phyloP scores from a whole-genome alignment of 345 rosid species.

The Hibiscus trionum region DNA sequence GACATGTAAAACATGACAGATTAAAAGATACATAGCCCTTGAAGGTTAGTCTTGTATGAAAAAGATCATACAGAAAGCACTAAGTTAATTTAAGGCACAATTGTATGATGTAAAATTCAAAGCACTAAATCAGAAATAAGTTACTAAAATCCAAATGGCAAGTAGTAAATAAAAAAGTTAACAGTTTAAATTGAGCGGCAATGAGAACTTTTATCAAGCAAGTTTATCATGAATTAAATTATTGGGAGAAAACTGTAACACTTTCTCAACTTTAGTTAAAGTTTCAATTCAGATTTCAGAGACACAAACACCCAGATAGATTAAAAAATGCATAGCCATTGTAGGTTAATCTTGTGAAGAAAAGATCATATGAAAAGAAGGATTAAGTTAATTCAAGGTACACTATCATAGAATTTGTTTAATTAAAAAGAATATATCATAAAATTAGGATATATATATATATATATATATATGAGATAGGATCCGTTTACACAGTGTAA shows the following conservation, averaged over 20 bases:
- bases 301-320: not conserved
- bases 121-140: not conserved
- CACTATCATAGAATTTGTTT: not conserved
- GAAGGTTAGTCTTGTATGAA: not conserved
- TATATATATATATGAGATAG: not conserved
- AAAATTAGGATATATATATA: not conserved
- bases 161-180: not conserved
- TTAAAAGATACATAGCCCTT: not conserved
- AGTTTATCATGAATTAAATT: not conserved
- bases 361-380: not conserved
- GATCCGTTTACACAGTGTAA: too few relatives aligned
- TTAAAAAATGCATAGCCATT: not conserved
- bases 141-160: not conserved
- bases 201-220: not conserved
- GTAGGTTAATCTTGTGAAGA: not conserved
- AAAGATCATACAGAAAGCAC: not conserved
- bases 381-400: slow-evolving; percentile 7
- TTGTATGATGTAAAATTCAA: not conserved
- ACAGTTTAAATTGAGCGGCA: not conserved
- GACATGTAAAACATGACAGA: not conserved
- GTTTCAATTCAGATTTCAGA: not conserved
- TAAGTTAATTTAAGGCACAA: slow-evolving; percentile 7
- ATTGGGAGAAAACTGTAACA: not conserved
- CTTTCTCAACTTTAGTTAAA: not conserved
- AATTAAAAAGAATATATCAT: not conserved